Evolutionary conservation across 2,329 filamentous ascomycete species (phyloP).

Genomic region (Diaporthe australafricana): DNA sequence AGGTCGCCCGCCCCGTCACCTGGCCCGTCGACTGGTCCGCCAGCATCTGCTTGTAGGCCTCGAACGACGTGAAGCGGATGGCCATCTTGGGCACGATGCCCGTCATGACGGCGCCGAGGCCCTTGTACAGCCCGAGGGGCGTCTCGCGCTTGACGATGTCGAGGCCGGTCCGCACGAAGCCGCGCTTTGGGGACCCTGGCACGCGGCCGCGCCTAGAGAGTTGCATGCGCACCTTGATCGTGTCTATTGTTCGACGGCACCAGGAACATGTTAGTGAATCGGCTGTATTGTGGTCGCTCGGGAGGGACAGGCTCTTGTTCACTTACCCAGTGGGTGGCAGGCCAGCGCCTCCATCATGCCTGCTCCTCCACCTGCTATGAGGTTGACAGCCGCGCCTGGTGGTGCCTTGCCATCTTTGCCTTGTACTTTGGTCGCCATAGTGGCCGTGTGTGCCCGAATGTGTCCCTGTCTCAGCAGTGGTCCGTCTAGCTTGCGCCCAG

Average conservation of each 20-base stretch:
- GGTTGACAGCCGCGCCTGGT: constrained; percentile 86
- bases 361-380: constrained; percentile 91
- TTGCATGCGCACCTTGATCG: constrained; percentile 99
- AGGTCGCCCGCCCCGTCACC: constrained; percentile 78
- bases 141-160: constrained; percentile 93
- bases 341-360: constrained; percentile 99
- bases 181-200: constrained; percentile 86
- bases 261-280: constrained; percentile 40
- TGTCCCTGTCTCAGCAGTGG: background rate
- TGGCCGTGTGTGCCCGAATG: background rate
- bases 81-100: constrained; percentile 99
- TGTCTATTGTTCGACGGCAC: constrained; percentile 66
- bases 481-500: constrained; percentile 17
- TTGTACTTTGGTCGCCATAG: constrained; percentile 56
- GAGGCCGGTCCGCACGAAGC: constrained; percentile 86
- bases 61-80: constrained; percentile 97
- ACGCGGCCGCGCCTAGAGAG: constrained; percentile 86
- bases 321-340: constrained; percentile 90
- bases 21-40: constrained; percentile 74
- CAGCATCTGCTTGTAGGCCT: constrained; percentile 89
- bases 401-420: constrained; percentile 74
- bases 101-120: constrained; percentile 94
- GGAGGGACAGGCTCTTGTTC: constrained; percentile 12
- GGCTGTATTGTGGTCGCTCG: background rate
- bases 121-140: constrained; percentile 94